These are phyloP conservation scores for Dichomitus squalens DNA, from an alignment of 1,284 basidiomycete genomes.

Conservation along the genomic window DNA sequence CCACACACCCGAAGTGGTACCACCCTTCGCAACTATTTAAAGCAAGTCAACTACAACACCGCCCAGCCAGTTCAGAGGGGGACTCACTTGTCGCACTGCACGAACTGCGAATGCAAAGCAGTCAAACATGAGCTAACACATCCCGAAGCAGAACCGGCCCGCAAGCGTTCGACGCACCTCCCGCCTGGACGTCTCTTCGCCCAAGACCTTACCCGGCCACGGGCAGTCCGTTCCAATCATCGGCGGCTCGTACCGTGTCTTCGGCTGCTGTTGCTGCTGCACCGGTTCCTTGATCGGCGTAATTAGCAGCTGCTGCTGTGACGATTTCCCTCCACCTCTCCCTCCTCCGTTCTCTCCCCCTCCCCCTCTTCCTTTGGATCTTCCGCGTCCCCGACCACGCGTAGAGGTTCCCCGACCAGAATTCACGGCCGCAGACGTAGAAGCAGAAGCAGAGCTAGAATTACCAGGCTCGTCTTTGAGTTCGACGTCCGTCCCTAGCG, in stretches of 20 bases:
- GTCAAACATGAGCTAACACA: neutral
- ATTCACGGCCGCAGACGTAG: neutral
- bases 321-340: neutral
- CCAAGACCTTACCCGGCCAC: constrained; percentile 16
- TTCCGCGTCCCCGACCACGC: neutral
- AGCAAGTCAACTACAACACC: neutral
- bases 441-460: neutral
- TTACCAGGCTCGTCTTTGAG: neutral
- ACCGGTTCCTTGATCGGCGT: neutral
- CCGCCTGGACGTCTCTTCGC: constrained; percentile 16
- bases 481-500: neutral
- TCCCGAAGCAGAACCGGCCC: no score
- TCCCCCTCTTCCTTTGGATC: neutral
- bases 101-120: constrained; percentile 3
- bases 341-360: neutral
- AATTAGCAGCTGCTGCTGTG: neutral
- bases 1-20: constrained; percentile 25
- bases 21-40: constrained; percentile 17
- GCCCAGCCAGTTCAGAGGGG: no score
- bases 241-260: constrained; percentile 10
- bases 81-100: constrained; percentile 17
- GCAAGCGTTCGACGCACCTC: constrained; percentile 9
- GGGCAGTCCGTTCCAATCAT: constrained; percentile 18
- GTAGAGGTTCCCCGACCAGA: neutral
- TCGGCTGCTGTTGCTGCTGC: neutral